Evolutionary conservation across 2,329 filamentous ascomycete species (phyloP).

Genomic region (Cytospora paraplurivora): DNA sequence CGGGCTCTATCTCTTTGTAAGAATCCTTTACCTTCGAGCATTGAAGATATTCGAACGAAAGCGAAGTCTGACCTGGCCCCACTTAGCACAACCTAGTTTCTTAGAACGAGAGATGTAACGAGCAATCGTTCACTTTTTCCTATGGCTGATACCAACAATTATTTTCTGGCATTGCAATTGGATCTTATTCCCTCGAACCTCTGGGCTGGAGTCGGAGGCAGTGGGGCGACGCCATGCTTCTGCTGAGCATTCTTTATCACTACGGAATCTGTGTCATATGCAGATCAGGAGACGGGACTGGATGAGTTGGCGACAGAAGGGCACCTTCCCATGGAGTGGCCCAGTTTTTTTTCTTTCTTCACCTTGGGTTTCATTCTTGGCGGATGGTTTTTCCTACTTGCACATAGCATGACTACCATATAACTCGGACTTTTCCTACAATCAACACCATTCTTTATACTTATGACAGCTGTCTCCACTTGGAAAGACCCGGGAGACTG

Average conservation of each 20-base stretch:
- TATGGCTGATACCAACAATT: not conserved
- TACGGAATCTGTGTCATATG: not conserved
- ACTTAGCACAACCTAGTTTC: not conserved
- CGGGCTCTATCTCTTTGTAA: not conserved
- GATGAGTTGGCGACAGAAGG: slow-evolving; percentile 2
- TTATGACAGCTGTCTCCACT: not conserved
- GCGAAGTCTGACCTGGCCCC: slow-evolving; percentile 2
- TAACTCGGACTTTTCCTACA: not conserved
- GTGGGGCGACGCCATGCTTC: too few relatives aligned
- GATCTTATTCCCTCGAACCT: not conserved
- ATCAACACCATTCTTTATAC: not conserved
- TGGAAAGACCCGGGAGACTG: too few relatives aligned
- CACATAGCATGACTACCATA: not conserved
- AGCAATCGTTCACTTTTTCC: slow-evolving; percentile 26
- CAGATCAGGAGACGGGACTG: not conserved
- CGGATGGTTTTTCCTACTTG: slow-evolving; percentile 3
- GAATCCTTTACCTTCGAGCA: not conserved
- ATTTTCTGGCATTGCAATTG: not conserved
- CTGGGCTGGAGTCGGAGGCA: not conserved
- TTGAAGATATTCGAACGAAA: not conserved
- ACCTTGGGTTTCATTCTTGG: slow-evolving; percentile 1
- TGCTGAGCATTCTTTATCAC: not conserved
- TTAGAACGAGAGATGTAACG: slow-evolving; percentile 23
- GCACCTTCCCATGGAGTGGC: not conserved
- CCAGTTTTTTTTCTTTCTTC: not conserved